Percentiles rank a stretch among this genome's conserved stretches.
Conservation (phyloP, 1,139 yeast species). For the Pneumocystis canis region DNA sequence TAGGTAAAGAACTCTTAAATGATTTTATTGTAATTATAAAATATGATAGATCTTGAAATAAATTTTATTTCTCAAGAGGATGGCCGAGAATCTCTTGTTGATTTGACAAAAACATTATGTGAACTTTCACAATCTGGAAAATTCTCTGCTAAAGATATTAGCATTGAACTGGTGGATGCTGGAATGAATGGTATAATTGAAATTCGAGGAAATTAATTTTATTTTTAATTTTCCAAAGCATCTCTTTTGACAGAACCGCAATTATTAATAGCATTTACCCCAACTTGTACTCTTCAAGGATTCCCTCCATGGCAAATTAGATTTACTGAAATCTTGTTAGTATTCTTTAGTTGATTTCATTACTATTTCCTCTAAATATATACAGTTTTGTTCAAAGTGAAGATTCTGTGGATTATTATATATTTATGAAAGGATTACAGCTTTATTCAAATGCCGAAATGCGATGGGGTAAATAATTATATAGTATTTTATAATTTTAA, state of each 20-base stretch:
- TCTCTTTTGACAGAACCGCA: conserved; percentile 87
- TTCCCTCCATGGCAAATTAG: conserved; percentile 98
- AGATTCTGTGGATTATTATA: neutral
- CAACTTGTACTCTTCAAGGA: conserved; percentile 72
- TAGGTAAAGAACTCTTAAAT: neutral
- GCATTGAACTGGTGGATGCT: conserved; percentile 57
- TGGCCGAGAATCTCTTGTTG: conserved; percentile 82
- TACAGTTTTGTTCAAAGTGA: conserved; percentile 2
- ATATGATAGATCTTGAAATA: conserved; percentile 40
- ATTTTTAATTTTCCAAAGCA: conserved; percentile 25
- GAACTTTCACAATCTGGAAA: conserved; percentile 53
- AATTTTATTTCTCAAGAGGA: conserved; percentile 59
- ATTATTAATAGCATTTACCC: conserved; percentile 69
- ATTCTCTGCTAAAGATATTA: conserved; percentile 51
- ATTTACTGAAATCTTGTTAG: conserved; percentile 57
- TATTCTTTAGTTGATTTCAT: conserved; percentile 1
- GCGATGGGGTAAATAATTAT: conserved; percentile 7
- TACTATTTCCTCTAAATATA: conserved; percentile 3
- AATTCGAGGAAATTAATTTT: neutral
- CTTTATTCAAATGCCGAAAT: conserved; percentile 8
- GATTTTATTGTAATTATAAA: neutral
- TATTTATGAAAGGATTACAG: conserved; percentile 3
- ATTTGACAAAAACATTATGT: conserved; percentile 73
- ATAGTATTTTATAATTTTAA: no score
- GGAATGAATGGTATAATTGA: conserved; percentile 32